A percentile compares a stretch with the other conserved stretches of the same genome.
phyloP scores from a whole-genome alignment of 257 asterid genomes.

The Forsythia suspensa region DNA sequence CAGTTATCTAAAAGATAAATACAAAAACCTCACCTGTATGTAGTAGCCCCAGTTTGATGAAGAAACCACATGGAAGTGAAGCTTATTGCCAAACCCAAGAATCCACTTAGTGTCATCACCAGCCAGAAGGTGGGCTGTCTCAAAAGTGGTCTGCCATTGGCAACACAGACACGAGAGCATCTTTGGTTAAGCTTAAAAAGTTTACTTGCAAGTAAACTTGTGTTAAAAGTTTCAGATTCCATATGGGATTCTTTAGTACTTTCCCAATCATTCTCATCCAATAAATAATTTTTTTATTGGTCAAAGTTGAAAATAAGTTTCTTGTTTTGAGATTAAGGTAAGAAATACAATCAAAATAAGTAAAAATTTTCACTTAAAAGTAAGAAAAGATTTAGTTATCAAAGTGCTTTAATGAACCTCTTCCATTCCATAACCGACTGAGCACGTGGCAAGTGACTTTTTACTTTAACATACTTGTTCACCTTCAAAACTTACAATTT shows the following conservation, averaged over 20 bases:
- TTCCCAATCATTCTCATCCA: neutral
- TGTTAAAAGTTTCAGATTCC: neutral
- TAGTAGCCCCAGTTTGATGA: conserved; percentile 95
- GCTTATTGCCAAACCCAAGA: conserved; percentile 89
- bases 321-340: neutral
- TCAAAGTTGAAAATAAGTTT: neutral
- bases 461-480: neutral
- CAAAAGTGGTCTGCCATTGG: conserved; percentile 67
- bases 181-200: neutral
- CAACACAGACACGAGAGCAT: conserved; percentile 16
- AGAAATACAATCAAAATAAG: neutral
- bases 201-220: neutral
- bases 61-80: conserved; percentile 99
- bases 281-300: neutral
- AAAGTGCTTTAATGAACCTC: neutral
- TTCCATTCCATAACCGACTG: neutral
- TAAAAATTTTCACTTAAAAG: neutral
- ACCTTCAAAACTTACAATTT: neutral
- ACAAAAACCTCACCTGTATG: conserved; percentile 58
- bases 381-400: neutral
- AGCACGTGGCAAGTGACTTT: neutral
- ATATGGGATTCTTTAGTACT: neutral
- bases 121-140: conserved; percentile 75
- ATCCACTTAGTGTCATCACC: conserved; percentile 81
- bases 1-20: neutral